These are phyloP conservation scores for Diaporthe velutina DNA, from an alignment of 2,329 filamentous ascomycete genomes.

Conservation along the genomic window DNA sequence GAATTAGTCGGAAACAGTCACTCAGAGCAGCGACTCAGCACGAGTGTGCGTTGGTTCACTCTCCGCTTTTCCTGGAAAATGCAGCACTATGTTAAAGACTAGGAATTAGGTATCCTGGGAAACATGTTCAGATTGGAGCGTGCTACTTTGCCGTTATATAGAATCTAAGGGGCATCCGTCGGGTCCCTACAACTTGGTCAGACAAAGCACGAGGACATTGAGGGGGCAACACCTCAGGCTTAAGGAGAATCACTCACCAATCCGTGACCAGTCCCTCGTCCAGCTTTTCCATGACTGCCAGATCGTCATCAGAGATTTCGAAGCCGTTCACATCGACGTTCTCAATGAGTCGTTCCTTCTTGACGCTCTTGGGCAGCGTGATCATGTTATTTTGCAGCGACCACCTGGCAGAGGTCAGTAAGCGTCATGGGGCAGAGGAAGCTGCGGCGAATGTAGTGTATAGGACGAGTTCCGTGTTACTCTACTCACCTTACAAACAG, in stretches of 20 bases:
- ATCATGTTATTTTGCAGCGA: constrained; percentile 81
- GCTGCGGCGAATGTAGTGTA: not conserved
- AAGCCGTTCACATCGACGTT: constrained; percentile 74
- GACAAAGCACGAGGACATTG: not conserved
- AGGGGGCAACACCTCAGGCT: not conserved
- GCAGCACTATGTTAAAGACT: no score
- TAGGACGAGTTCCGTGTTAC: not conserved
- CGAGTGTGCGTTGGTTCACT: no score
- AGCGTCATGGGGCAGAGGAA: not conserved
- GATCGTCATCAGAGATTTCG: constrained; percentile 72
- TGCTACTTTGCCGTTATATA: no score
- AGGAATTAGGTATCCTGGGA: no score
- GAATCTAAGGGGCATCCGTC: constrained; percentile 41
- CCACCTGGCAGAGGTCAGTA: constrained; percentile 65
- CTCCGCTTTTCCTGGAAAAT: no score
- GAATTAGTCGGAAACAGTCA: no score
- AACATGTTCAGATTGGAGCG: no score
- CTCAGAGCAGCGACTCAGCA: no score
- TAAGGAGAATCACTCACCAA: constrained; percentile 56
- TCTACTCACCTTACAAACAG: constrained; percentile 73
- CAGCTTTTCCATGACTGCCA: constrained; percentile 72
- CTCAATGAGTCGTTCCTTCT: constrained; percentile 71
- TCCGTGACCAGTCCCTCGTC: constrained; percentile 82
- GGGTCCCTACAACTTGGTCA: constrained; percentile 40
- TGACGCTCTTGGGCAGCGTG: constrained; percentile 80